Evolutionary conservation across 2,329 filamentous ascomycete species (phyloP).

Genomic region (Nothophoma quercina): DNA sequence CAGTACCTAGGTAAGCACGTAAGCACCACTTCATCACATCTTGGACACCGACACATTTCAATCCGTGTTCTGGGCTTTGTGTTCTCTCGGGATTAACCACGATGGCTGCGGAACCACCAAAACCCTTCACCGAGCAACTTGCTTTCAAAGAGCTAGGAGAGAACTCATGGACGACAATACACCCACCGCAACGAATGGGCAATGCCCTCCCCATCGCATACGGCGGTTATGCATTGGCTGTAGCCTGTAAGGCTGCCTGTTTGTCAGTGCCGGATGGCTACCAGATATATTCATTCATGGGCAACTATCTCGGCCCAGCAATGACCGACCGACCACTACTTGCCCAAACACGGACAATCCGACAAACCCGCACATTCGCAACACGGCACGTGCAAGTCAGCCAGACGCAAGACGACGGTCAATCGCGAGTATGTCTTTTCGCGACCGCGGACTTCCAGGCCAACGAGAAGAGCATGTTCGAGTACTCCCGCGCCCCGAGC

Average conservation of each 20-base stretch:
- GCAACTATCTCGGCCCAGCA: constrained; percentile 58
- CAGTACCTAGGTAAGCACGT: background rate
- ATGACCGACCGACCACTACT: constrained; percentile 50
- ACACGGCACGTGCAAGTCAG: constrained; percentile 57
- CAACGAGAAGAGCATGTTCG: constrained; percentile 47
- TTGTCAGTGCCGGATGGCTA: constrained; percentile 49
- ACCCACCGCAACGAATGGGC: constrained; percentile 49
- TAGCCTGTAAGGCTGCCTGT: constrained; percentile 54
- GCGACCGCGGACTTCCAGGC: constrained; percentile 58
- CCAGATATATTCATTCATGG: constrained; percentile 57
- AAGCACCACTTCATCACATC: background rate
- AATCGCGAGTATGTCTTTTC: constrained; percentile 52
- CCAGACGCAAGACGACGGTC: constrained; percentile 51
- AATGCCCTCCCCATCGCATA: constrained; percentile 52
- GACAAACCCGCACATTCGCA: constrained; percentile 58
- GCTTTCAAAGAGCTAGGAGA: constrained; percentile 18
- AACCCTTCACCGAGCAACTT: constrained; percentile 25
- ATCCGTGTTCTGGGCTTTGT: background rate
- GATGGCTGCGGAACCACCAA: constrained; percentile 5
- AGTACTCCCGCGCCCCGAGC: constrained; percentile 51
- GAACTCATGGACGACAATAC: constrained; percentile 25
- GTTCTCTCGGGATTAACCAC: background rate
- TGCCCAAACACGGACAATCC: constrained; percentile 48
- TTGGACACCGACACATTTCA: background rate
- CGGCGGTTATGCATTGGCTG: constrained; percentile 55